Evolutionary conservation across 805 yeast species (phyloP), one percentile per base, ranked within the genome.

Genomic region (Saturnispora dispora): DNA sequence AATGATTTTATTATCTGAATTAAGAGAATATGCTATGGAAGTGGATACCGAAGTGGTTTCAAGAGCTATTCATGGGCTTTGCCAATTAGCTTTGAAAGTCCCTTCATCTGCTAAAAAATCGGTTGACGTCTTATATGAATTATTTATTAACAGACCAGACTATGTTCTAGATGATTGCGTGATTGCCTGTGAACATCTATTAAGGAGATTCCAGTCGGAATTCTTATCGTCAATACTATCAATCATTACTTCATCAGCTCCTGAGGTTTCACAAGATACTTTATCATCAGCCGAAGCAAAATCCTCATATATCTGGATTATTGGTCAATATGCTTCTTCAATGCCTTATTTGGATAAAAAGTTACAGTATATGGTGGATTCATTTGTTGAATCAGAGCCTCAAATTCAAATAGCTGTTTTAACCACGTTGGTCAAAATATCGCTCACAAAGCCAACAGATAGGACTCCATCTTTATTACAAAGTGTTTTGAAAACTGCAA

Each of bases 21-120:
- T 85, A 54, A 81, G 83, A 61, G 95, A 86, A 65, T 86, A 86
- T 62, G 79, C 91, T 4, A 81, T 82, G 83, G 96, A 87, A 62
- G 81, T 88, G 59, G 97, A 91, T 61, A 79, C 83, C 3, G 83
- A 86, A 46, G 80, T 89, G 57, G 95, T 85, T 15, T 64, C 75
- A 42, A 76, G 81, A 54, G 75, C 91, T 2, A 77, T 85, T 36
- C 73, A 73, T 52, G 85, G 86, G 8, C 75, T 85, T 55, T 84
- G 88, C 0, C 84, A 86, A 46, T 75, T 85, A 46, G 89, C 88
- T 10, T 80, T 85, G 54, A 81, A 82, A 60, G 66, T 82, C 17
- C 71, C 77, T 5, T 74, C 70, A 50, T 70, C 78, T 46, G 73
- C 77, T 1, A 71, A 76, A 44, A 81, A 77, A 58, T 76, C 87